These are phyloP conservation scores for Alternaria alternata DNA, from an alignment of 2,329 filamentous ascomycete species.

Conservation along the genomic window DNA sequence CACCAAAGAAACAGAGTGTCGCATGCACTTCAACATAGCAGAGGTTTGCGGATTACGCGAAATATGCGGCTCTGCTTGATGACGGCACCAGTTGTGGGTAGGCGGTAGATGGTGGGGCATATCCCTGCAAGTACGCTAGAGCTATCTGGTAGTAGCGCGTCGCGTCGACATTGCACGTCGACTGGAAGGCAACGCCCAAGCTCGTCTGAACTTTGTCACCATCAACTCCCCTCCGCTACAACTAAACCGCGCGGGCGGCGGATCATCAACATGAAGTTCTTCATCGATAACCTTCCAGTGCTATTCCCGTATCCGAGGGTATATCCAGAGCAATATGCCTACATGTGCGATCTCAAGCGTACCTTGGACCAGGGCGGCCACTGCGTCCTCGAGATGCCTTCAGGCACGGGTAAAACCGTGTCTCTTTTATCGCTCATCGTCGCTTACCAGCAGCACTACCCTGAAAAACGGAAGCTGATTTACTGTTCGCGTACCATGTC, in stretches of 20 bases:
- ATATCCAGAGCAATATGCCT: conserved; percentile 68
- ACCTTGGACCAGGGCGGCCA: conserved; percentile 95
- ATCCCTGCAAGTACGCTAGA: conserved; percentile 18
- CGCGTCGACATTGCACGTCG: conserved; percentile 10
- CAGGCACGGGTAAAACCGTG: conserved; percentile 96
- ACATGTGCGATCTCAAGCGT: conserved; percentile 86
- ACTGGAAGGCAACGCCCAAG: conserved; percentile 19
- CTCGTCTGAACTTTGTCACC: conserved; percentile 15
- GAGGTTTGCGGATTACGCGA: conserved; percentile 8
- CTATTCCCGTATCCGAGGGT: conserved; percentile 79
- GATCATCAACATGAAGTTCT: conserved; percentile 73
- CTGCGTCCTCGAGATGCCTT: conserved; percentile 98
- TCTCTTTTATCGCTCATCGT: conserved; percentile 94
- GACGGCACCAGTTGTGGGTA: conserved; percentile 31
- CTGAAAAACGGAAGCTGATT: conserved; percentile 93
- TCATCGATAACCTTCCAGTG: conserved; percentile 76
- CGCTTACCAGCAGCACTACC: conserved; percentile 93
- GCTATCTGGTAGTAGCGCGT: conserved; percentile 5
- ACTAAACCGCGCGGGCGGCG: conserved; percentile 29
- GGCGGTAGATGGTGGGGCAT: conserved; percentile 18
- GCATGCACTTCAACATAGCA: background rate
- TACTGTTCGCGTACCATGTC: conserved; percentile 99
- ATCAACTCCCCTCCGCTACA: conserved; percentile 28
- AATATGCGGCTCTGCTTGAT: conserved; percentile 29
- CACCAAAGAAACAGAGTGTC: conserved; percentile 8